Conservation (phyloP, 805 yeast species). For the Cyberlindnera samutprakarnensis region DNA sequence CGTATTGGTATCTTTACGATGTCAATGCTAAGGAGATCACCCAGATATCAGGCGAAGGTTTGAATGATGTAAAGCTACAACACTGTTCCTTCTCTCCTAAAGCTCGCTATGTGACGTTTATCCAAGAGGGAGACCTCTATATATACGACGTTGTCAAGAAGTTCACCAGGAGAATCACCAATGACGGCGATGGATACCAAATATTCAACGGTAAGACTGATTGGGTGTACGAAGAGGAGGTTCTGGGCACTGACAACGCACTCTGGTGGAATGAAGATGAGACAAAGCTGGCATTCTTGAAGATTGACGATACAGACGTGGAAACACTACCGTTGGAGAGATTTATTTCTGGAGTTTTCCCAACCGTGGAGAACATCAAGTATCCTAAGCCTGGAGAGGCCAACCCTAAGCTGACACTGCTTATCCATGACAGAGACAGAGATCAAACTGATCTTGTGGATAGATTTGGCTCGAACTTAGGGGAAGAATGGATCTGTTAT, state of each 20-base stretch:
- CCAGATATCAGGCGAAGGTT: constrained; percentile 23
- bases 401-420: constrained; percentile 48
- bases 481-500: constrained; percentile 48
- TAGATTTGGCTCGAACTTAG: constrained; percentile 24
- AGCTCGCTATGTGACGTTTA: constrained; percentile 48
- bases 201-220: constrained; percentile 67
- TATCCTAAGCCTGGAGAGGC: constrained; percentile 70
- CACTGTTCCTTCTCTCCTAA: constrained; percentile 58
- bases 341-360: constrained; percentile 43
- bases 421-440: constrained; percentile 32
- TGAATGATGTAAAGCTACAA: constrained; percentile 15
- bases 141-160: constrained; percentile 29
- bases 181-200: constrained; percentile 43
- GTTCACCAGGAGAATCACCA: constrained; percentile 18
- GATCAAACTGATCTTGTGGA: constrained; percentile 9
- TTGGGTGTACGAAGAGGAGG: constrained; percentile 85
- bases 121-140: constrained; percentile 48
- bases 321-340: constrained; percentile 43
- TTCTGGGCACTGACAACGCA: constrained; percentile 47
- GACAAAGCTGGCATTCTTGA: constrained; percentile 44
- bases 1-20: constrained; percentile 57
- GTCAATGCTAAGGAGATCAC: constrained; percentile 27
- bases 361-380: constrained; percentile 36
- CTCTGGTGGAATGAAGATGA: constrained; percentile 74
- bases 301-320: constrained; percentile 54